phyloP scores from a whole-genome alignment of 441 rosid species.

The Hura crepitans region DNA sequence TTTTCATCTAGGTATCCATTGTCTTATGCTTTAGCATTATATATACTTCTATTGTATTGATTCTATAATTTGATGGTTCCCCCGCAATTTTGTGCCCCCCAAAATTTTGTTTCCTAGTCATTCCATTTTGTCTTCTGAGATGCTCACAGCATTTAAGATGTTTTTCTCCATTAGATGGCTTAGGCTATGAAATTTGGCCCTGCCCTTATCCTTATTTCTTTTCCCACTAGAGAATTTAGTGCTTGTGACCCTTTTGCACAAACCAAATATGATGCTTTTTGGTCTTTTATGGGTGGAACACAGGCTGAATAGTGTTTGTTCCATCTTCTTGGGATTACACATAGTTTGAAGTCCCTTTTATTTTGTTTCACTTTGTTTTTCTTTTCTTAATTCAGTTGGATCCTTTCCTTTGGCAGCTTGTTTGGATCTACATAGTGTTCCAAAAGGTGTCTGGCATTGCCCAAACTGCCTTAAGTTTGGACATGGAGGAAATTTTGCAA shows the following conservation, averaged over 20 bases:
- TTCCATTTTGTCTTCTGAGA: not conserved
- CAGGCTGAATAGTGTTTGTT: not conserved
- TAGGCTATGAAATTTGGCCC: not conserved
- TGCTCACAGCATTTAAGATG: not conserved
- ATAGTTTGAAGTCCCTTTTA: not conserved
- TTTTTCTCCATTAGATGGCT: not conserved
- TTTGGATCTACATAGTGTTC: slow-evolving; percentile 53
- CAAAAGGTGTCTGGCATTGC: slow-evolving; percentile 78
- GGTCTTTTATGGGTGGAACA: not conserved
- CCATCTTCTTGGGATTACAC: not conserved
- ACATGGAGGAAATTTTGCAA: slow-evolving; percentile 40
- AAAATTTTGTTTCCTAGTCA: not conserved
- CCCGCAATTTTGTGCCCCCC: not conserved
- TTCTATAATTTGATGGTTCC: not conserved
- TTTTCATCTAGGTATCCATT: slow-evolving; percentile 61
- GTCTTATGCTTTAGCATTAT: slow-evolving; percentile 11
- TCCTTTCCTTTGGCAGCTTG: slow-evolving; percentile 60
- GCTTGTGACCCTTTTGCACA: not conserved
- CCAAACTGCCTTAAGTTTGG: slow-evolving; percentile 54
- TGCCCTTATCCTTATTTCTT: not conserved
- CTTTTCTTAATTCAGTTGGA: slow-evolving; percentile 18
- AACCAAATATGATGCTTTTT: not conserved
- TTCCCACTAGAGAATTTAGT: not conserved
- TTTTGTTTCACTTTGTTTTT: not conserved
- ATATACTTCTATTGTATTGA: not conserved